Conservation (phyloP, 345 rosid genomes). For the Nephelium lappaceum region DNA sequence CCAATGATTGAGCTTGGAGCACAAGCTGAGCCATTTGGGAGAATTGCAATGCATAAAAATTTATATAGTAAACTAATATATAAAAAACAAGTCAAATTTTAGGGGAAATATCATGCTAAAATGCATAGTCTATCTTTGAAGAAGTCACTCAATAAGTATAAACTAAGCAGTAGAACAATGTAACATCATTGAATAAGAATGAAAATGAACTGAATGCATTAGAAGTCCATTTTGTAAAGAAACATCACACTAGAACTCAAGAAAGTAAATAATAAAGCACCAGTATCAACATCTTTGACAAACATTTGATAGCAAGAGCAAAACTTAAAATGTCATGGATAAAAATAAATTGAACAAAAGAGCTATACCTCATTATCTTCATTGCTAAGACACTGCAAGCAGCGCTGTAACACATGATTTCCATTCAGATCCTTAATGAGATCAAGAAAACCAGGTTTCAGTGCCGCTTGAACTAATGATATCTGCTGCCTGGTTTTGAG, state of each 20-base stretch:
- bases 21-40: too few relatives aligned
- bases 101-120: background rate
- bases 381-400: constrained; percentile 57
- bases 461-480: constrained; percentile 45
- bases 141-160: background rate
- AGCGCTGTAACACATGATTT: constrained; percentile 76
- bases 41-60: constrained; percentile 11
- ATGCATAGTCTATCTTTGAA: background rate
- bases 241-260: background rate
- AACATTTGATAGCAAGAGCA: constrained; percentile 5
- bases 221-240: background rate
- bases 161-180: background rate
- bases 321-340: background rate
- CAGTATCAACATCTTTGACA: background rate
- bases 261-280: background rate
- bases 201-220: background rate
- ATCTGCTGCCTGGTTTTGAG: constrained; percentile 64
- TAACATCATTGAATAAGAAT: background rate
- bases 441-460: constrained; percentile 62
- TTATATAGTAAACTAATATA: background rate
- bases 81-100: background rate
- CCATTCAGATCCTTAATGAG: constrained; percentile 78
- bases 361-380: constrained; percentile 58
- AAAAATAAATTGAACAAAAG: constrained; percentile 15
- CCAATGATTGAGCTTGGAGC: background rate